Percentiles rank a stretch among this genome's conserved stretches.
phyloP scores from a whole-genome alignment of 257 asterid genomes.

The Penstemon newberryi region DNA sequence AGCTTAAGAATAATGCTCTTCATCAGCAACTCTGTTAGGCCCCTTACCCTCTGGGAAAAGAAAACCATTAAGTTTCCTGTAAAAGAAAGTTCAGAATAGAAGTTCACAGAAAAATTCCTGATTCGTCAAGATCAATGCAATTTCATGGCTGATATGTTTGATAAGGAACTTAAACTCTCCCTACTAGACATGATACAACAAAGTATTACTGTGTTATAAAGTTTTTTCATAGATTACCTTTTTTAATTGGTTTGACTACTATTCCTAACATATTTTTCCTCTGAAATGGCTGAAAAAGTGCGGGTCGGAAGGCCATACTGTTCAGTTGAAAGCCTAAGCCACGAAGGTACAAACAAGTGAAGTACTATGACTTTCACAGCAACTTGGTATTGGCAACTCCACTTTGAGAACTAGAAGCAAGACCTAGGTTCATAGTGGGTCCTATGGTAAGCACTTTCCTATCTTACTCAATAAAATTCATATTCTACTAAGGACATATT shows the following conservation, averaged over 20 bases:
- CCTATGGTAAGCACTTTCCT: too few relatives aligned
- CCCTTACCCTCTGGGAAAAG: slow-evolving; percentile 35
- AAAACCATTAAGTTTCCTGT: slow-evolving; percentile 32
- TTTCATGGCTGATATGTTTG: slow-evolving; percentile 7
- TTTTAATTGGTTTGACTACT: neutral
- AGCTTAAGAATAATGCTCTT: neutral
- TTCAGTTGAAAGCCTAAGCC: too few relatives aligned
- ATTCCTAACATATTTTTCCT: too few relatives aligned
- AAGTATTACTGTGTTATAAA: neutral
- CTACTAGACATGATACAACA: neutral
- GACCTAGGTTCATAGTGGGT: too few relatives aligned
- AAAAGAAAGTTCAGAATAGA: slow-evolving; percentile 13
- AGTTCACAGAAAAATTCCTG: slow-evolving; percentile 10
- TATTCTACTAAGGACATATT: too few relatives aligned
- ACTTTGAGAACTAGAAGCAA: too few relatives aligned
- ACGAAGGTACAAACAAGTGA: too few relatives aligned
- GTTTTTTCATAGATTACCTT: neutral
- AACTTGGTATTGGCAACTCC: too few relatives aligned
- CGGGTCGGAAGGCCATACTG: too few relatives aligned
- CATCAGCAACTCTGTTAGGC: neutral
- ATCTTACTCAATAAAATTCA: too few relatives aligned
- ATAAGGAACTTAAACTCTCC: slow-evolving; percentile 1
- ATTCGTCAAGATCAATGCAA: neutral
- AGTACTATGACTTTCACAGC: too few relatives aligned
- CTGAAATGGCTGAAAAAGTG: too few relatives aligned